These are phyloP conservation scores for Grifola frondosa DNA, from an alignment of 1,284 basidiomycete genomes.

Conservation along the genomic window DNA sequence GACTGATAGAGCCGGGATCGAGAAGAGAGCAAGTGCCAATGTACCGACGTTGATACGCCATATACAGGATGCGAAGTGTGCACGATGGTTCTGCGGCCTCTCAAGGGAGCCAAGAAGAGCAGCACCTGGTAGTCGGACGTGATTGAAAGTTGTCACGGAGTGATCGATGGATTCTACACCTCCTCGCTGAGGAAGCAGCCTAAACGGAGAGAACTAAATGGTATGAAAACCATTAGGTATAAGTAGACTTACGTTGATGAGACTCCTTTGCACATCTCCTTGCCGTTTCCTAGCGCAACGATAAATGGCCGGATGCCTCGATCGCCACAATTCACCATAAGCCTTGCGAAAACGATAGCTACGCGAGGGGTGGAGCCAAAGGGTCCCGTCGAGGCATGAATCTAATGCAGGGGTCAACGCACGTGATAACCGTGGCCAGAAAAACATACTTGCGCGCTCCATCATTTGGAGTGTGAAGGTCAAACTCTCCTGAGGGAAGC, in stretches of 20 bases:
- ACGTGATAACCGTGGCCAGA: too few species aligned
- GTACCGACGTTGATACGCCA: conserved; percentile 39
- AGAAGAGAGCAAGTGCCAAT: conserved; percentile 30
- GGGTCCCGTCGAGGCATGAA: conserved; percentile 42
- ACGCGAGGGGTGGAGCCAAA: conserved; percentile 31
- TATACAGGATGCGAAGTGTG: conserved; percentile 31
- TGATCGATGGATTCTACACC: conserved; percentile 38
- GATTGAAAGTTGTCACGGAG: conserved; percentile 38
- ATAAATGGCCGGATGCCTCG: conserved; percentile 32
- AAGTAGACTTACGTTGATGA: conserved; percentile 9
- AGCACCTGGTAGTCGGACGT: conserved; percentile 34
- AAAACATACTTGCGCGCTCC: conserved; percentile 22
- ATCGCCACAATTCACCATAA: conserved; percentile 27
- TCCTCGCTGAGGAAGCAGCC: conserved; percentile 34
- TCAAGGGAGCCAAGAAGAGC: conserved; percentile 35
- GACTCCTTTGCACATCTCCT: conserved; percentile 22
- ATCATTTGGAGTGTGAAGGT: conserved; percentile 31
- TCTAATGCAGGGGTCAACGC: too few species aligned
- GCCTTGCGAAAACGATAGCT: conserved; percentile 32
- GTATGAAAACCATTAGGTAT: too few species aligned
- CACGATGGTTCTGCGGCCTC: conserved; percentile 21
- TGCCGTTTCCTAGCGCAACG: conserved; percentile 23
- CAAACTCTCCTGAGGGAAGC: conserved; percentile 30
- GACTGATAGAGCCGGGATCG: conserved; percentile 36
- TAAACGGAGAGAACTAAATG: too few species aligned